These are phyloP conservation scores for Vicia villosa DNA, from an alignment of 306 rosid species.

Conservation along the genomic window DNA sequence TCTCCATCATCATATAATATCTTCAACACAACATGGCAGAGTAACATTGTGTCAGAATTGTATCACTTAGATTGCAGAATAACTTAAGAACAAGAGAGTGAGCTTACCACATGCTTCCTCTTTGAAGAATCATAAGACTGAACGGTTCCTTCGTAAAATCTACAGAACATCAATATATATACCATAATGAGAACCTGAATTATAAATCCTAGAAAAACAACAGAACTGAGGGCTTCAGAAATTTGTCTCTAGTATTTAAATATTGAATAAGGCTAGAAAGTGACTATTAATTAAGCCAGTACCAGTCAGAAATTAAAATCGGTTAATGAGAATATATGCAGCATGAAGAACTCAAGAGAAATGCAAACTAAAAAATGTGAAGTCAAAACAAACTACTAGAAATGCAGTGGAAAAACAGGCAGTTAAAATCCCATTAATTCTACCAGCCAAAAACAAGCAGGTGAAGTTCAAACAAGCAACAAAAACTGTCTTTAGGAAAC, in stretches of 20 bases:
- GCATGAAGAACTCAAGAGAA: constrained; percentile 8
- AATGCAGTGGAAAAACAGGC: constrained; percentile 1
- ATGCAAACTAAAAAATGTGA: constrained; percentile 1
- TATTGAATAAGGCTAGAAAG: constrained; percentile 4
- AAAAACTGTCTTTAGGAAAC: constrained; percentile 6
- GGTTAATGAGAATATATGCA: constrained; percentile 26
- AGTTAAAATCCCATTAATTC: not conserved
- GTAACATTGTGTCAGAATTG: constrained; percentile 36
- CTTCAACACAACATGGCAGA: constrained; percentile 50
- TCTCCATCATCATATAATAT: constrained; percentile 61
- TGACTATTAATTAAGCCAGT: constrained; percentile 5
- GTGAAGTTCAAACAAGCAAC: constrained; percentile 17
- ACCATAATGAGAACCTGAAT: constrained; percentile 28
- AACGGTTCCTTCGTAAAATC: constrained; percentile 87
- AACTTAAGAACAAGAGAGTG: constrained; percentile 25
- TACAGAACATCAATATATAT: constrained; percentile 44
- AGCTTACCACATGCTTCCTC: constrained; percentile 90
- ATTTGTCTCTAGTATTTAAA: constrained; percentile 27
- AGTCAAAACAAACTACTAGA: constrained; percentile 23
- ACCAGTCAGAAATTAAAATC: constrained; percentile 22
- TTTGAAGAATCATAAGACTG: constrained; percentile 75
- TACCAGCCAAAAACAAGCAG: not conserved
- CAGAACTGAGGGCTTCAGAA: constrained; percentile 5
- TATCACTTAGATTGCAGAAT: constrained; percentile 17
- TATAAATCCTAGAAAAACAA: constrained; percentile 21